Evolutionary conservation across 1,139 yeast species (phyloP).

Genomic region (Yamadazyma aaseri): DNA sequence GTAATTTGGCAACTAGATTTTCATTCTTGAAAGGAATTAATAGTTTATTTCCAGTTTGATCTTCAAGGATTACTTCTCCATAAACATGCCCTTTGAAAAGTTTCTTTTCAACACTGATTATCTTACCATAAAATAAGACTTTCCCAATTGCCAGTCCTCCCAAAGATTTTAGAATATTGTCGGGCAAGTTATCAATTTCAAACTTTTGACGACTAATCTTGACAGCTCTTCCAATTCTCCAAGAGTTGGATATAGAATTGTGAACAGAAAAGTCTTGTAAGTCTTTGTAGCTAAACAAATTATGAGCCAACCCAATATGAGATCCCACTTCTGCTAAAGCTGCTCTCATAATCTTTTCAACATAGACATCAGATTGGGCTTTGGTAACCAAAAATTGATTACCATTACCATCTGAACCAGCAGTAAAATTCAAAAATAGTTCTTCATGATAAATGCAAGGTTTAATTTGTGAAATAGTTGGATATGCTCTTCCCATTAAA

Average conservation of each 20-base stretch:
- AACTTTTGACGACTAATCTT: conserved; percentile 31
- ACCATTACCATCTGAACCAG: conserved; percentile 47
- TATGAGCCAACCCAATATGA: conserved; percentile 36
- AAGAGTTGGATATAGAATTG: conserved; percentile 39
- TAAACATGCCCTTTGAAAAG: conserved; percentile 44
- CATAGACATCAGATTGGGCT: conserved; percentile 29
- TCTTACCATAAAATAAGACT: conserved; percentile 42
- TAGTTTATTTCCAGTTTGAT: conserved; percentile 18
- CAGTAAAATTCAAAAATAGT: conserved; percentile 29
- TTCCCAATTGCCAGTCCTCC: conserved; percentile 34
- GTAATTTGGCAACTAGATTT: conserved; percentile 32
- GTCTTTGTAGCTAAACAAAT: conserved; percentile 25
- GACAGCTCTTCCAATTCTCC: conserved; percentile 50
- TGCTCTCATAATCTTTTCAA: conserved; percentile 41
- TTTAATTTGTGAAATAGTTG: conserved; percentile 39
- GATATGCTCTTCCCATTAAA: conserved; percentile 46
- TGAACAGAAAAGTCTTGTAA: conserved; percentile 21
- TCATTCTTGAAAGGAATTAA: conserved; percentile 47
- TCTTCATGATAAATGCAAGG: conserved; percentile 22
- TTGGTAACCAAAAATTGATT: conserved; percentile 33
- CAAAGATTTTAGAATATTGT: conserved; percentile 34
- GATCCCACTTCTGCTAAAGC: conserved; percentile 39
- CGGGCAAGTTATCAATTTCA: conserved; percentile 33
- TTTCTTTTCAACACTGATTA: conserved; percentile 39
- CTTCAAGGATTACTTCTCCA: conserved; percentile 45